Conservation (phyloP, 345 rosid species). For the Turritis glabra region DNA sequence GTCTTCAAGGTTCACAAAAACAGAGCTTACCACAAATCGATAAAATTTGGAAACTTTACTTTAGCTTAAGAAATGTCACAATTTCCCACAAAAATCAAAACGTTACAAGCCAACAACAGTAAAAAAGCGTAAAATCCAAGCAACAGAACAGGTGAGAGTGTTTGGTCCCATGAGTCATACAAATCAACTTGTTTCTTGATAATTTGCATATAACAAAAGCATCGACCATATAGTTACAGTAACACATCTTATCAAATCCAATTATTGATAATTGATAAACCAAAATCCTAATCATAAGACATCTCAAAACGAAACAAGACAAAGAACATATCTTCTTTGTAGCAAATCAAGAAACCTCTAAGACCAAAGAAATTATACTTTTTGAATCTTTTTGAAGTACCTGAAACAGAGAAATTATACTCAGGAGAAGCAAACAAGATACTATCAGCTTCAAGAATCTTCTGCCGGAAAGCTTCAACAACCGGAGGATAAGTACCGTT, state of each 20-base stretch:
- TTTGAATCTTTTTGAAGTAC: conserved; percentile 27
- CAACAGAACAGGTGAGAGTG: not conserved
- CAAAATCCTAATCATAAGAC: not conserved
- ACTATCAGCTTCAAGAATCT: conserved; percentile 63
- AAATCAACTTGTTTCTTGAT: not conserved
- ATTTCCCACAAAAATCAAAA: too few species aligned
- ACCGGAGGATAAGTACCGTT: conserved; percentile 57
- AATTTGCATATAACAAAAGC: not conserved
- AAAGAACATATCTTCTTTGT: not conserved
- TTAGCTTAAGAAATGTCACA: not conserved
- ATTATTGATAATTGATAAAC: too few species aligned
- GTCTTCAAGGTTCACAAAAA: not conserved
- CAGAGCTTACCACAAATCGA: not conserved
- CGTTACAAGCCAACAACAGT: not conserved
- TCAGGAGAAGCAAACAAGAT: conserved; percentile 84
- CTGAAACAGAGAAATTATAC: conserved; percentile 69
- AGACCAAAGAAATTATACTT: too few species aligned
- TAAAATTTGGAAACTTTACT: not conserved
- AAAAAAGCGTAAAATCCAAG: not conserved
- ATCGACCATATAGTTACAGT: not conserved
- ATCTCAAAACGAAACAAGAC: not conserved
- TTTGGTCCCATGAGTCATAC: not conserved
- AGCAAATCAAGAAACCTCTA: not conserved
- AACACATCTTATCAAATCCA: not conserved
- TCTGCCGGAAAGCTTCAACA: conserved; percentile 67